These are phyloP conservation scores for Pyrenophora tritici-repentis DNA, from an alignment of 2,329 filamentous ascomycete genomes.

Conservation along the genomic window DNA sequence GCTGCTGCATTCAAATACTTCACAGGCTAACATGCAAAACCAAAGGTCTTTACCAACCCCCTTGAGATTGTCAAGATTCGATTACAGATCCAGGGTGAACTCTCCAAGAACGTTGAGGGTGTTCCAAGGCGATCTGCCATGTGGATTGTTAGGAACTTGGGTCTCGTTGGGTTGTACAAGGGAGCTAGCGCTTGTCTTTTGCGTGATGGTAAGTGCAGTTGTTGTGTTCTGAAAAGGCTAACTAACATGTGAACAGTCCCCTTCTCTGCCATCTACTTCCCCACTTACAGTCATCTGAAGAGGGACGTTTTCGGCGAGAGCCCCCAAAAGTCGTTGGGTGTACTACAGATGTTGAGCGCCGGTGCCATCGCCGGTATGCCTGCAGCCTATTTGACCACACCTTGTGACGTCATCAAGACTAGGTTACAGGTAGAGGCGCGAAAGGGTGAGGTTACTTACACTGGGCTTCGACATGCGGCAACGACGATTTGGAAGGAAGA, in stretches of 20 bases:
- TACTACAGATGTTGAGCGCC: conserved; percentile 88
- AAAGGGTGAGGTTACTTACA: conserved; percentile 91
- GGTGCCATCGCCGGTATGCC: conserved; percentile 77
- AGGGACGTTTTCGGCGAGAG: conserved; percentile 91
- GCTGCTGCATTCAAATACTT: neutral
- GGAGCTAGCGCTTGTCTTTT: conserved; percentile 92
- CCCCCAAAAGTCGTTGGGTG: conserved; percentile 81
- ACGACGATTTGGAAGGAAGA: conserved; percentile 85
- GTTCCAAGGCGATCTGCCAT: conserved; percentile 88
- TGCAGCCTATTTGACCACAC: conserved; percentile 83
- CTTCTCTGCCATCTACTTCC: conserved; percentile 99
- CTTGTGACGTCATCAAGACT: conserved; percentile 99
- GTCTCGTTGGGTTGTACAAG: conserved; percentile 94
- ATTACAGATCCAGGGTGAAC: conserved; percentile 94
- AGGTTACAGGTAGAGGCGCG: conserved; percentile 95
- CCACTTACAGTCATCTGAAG: conserved; percentile 93
- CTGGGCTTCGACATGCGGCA: conserved; percentile 82
- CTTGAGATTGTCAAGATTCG: conserved; percentile 99
- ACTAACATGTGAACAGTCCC: conserved; percentile 62
- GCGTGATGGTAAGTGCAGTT: conserved; percentile 64
- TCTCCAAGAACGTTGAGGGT: conserved; percentile 82
- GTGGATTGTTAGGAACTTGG: conserved; percentile 96
- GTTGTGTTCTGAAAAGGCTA: neutral
- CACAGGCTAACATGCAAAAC: conserved; percentile 11
- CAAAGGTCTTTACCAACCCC: conserved; percentile 91